Evolutionary conservation across 2,329 filamentous ascomycete genomes (phyloP).

Genomic region (Monilinia laxa): DNA sequence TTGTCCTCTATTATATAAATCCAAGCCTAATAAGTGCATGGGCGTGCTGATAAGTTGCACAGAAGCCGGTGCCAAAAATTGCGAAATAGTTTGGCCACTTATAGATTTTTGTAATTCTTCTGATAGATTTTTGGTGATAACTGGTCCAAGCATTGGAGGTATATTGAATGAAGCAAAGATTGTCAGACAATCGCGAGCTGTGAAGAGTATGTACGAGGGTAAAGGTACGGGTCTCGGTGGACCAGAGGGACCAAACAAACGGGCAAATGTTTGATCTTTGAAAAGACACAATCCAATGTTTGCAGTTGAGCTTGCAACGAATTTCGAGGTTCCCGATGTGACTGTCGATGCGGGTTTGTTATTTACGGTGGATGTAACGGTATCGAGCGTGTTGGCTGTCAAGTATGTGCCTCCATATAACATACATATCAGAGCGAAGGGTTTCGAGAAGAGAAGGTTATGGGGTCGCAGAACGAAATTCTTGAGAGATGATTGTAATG

Average conservation of each 20-base stretch:
- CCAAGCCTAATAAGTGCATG: slow-evolving; percentile 79
- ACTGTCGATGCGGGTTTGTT: slow-evolving; percentile 59
- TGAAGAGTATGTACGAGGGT: slow-evolving; percentile 75
- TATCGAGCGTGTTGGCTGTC: slow-evolving; percentile 86
- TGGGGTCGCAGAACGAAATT: slow-evolving; percentile 61
- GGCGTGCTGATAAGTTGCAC: slow-evolving; percentile 81
- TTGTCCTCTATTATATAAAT: slow-evolving; percentile 73
- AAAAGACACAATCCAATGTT: slow-evolving; percentile 86
- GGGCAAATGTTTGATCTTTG: slow-evolving; percentile 84
- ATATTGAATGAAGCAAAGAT: slow-evolving; percentile 93
- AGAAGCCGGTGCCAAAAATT: slow-evolving; percentile 76
- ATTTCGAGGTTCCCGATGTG: slow-evolving; percentile 76
- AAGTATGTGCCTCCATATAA: slow-evolving; percentile 89
- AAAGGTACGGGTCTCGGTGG: slow-evolving; percentile 60
- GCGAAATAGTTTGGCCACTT: slow-evolving; percentile 63
- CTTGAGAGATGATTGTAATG: slow-evolving; percentile 57
- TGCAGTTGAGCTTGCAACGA: slow-evolving; percentile 73
- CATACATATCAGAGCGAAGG: slow-evolving; percentile 67
- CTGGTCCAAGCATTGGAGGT: slow-evolving; percentile 73
- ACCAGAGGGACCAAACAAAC: slow-evolving; percentile 69
- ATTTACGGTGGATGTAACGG: slow-evolving; percentile 63
- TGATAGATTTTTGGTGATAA: slow-evolving; percentile 55
- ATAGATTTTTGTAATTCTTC: slow-evolving; percentile 52
- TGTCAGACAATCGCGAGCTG: slow-evolving; percentile 78
- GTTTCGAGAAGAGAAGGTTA: slow-evolving; percentile 60